These are phyloP conservation scores for Phylloporus sp. DNA, from an alignment of 768 basidiomycete genomes.

Conservation along the genomic window DNA sequence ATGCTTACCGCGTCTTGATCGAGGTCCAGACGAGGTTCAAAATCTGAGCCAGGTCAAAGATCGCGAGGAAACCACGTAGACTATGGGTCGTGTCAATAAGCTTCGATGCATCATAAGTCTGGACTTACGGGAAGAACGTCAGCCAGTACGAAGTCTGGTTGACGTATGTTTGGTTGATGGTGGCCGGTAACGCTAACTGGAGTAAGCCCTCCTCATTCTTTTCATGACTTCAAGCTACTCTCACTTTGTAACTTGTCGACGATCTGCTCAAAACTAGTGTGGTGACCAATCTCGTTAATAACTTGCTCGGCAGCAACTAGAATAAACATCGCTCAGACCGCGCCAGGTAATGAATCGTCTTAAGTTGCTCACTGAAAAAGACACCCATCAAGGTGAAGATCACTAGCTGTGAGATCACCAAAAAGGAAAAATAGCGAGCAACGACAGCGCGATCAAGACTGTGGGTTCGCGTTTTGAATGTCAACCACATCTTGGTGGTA, in stretches of 20 bases:
- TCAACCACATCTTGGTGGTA: neutral
- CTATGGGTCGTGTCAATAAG: slow-evolving; percentile 33
- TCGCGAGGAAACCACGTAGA: slow-evolving; percentile 87
- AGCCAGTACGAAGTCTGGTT: slow-evolving; percentile 90
- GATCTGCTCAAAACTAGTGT: slow-evolving; percentile 42
- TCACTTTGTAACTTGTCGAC: slow-evolving; percentile 42
- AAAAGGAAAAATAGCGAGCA: slow-evolving; percentile 89
- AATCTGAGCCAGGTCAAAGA: slow-evolving; percentile 95
- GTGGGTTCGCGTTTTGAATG: slow-evolving; percentile 28
- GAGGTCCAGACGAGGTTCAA: slow-evolving; percentile 82
- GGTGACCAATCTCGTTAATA: slow-evolving; percentile 43
- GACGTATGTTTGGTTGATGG: slow-evolving; percentile 84
- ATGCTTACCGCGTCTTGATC: slow-evolving; percentile 70
- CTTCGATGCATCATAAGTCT: neutral
- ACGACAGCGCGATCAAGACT: slow-evolving; percentile 86
- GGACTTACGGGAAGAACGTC: slow-evolving; percentile 85
- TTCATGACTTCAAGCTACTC: slow-evolving; percentile 1
- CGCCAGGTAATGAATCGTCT: neutral
- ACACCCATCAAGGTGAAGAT: slow-evolving; percentile 94
- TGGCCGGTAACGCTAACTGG: slow-evolving; percentile 61
- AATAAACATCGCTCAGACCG: neutral
- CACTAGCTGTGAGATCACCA: slow-evolving; percentile 89
- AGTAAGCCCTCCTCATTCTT: neutral
- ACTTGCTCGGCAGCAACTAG: slow-evolving; percentile 37
- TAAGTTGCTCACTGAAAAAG: slow-evolving; percentile 61